Evolutionary conservation across 2,329 filamentous ascomycete genomes (phyloP).

Genomic region (Cercospora nicotianae): DNA sequence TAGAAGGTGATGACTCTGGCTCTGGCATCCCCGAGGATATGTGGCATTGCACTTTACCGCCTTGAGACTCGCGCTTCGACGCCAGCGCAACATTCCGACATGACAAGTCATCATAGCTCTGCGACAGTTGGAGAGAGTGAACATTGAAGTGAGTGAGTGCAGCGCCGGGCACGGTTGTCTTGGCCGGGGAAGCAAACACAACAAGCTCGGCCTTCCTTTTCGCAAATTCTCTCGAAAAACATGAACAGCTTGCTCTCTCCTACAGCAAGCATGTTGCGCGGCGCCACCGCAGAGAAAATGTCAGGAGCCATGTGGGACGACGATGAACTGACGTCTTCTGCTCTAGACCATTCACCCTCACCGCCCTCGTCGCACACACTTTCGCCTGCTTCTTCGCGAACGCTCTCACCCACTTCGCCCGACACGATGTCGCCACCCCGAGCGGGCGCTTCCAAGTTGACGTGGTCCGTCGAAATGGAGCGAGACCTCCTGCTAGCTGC

Average conservation of each 20-base stretch:
- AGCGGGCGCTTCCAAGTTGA: background rate
- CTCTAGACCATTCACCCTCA: background rate
- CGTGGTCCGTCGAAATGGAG: background rate
- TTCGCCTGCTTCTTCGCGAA: background rate
- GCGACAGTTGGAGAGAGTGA: background rate
- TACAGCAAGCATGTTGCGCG: background rate
- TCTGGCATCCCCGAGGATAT: constrained; percentile 21
- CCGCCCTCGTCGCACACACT: background rate
- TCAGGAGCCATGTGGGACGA: background rate
- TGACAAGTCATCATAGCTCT: background rate
- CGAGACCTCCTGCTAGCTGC: background rate
- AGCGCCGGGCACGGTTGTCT: background rate
- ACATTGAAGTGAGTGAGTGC: background rate
- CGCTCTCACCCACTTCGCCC: background rate
- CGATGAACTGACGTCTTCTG: background rate
- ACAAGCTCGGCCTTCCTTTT: background rate
- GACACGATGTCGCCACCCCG: background rate
- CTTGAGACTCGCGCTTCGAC: background rate
- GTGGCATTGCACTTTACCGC: constrained; percentile 20
- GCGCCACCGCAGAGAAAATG: background rate
- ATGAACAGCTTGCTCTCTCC: background rate
- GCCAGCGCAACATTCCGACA: background rate
- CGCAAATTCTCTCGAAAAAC: background rate
- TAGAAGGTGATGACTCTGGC: constrained; percentile 19
- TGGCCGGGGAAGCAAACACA: background rate